These are phyloP conservation scores for Warburgia ugandensis DNA, from an alignment of 164 flowering plant genomes.

Conservation along the genomic window DNA sequence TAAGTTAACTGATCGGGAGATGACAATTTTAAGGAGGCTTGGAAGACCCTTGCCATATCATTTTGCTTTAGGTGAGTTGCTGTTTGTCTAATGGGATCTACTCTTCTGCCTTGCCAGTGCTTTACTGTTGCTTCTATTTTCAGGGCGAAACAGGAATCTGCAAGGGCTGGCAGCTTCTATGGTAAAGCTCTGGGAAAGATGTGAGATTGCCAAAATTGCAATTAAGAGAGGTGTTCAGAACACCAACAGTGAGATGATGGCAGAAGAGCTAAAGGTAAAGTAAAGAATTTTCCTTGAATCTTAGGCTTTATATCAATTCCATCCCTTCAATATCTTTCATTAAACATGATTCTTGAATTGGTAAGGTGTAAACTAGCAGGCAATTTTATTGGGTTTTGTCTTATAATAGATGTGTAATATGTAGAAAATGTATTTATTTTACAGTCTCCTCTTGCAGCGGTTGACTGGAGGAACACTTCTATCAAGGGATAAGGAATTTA, in stretches of 20 bases:
- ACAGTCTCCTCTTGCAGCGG: constrained; percentile 41
- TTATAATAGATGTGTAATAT: constrained; percentile 4
- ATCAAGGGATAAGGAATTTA: constrained; percentile 68
- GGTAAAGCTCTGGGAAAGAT: constrained; percentile 90
- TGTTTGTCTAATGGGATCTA: neutral
- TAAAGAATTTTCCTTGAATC: neutral
- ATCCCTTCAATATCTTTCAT: too few species aligned
- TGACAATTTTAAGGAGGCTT: constrained; percentile 84
- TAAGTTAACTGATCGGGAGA: constrained; percentile 79
- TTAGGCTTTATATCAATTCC: neutral
- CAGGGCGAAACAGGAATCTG: constrained; percentile 85
- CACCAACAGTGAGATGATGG: constrained; percentile 80
- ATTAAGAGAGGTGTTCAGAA: constrained; percentile 95
- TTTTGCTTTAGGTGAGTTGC: constrained; percentile 73
- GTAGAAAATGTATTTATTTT: constrained; percentile 12
- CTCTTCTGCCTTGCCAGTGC: constrained; percentile 2
- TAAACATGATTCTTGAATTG: neutral
- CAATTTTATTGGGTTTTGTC: too few species aligned
- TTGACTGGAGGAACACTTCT: constrained; percentile 87
- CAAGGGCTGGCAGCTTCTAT: constrained; percentile 90
- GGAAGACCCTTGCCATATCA: constrained; percentile 78
- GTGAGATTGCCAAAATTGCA: constrained; percentile 92
- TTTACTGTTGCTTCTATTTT: neutral
- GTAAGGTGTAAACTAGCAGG: too few species aligned
- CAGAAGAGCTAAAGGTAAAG: constrained; percentile 83